Conservation (phyloP, 2,329 filamentous ascomycete genomes). For the Amylocarpus encephaloides region DNA sequence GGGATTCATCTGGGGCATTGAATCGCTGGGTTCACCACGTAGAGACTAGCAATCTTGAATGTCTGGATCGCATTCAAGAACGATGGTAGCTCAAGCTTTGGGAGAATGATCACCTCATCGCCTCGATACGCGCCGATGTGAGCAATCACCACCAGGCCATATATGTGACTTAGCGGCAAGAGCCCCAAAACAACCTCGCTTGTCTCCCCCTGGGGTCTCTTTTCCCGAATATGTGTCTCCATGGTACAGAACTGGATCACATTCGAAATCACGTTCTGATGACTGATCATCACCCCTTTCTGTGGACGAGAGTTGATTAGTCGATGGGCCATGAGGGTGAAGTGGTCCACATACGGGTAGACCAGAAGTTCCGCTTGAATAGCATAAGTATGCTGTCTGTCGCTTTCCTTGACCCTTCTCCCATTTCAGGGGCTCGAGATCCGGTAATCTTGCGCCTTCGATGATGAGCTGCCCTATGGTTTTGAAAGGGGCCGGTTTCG, state of each 20-base stretch:
- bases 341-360: conserved; percentile 54
- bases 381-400: conserved; percentile 74
- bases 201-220: conserved; percentile 30
- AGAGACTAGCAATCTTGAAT: conserved; percentile 62
- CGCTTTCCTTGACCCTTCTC: conserved; percentile 57
- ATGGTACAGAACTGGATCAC: conserved; percentile 41
- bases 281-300: conserved; percentile 85
- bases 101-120: conserved; percentile 66
- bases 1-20: conserved; percentile 60
- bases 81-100: conserved; percentile 66
- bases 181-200: conserved; percentile 51
- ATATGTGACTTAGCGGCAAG: conserved; percentile 85
- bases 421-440: conserved; percentile 53
- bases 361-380: conserved; percentile 38
- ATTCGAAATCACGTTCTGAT: conserved; percentile 77
- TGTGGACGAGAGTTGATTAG: conserved; percentile 6
- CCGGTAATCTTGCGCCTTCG: conserved; percentile 49
- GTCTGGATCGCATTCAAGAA: conserved; percentile 59
- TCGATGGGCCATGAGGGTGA: background rate
- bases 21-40: conserved; percentile 54
- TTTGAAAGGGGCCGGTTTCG: conserved; percentile 47
- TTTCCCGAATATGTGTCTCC: conserved; percentile 46
- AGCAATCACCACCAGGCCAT: conserved; percentile 65
- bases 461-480: conserved; percentile 70
- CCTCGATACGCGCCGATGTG: conserved; percentile 62